A percentile compares a stretch with the other conserved stretches of the same genome.
These are phyloP conservation scores for Coemansia sp. DNA, from an alignment of 371 early-diverging fungal species.

Conservation along the genomic window DNA sequence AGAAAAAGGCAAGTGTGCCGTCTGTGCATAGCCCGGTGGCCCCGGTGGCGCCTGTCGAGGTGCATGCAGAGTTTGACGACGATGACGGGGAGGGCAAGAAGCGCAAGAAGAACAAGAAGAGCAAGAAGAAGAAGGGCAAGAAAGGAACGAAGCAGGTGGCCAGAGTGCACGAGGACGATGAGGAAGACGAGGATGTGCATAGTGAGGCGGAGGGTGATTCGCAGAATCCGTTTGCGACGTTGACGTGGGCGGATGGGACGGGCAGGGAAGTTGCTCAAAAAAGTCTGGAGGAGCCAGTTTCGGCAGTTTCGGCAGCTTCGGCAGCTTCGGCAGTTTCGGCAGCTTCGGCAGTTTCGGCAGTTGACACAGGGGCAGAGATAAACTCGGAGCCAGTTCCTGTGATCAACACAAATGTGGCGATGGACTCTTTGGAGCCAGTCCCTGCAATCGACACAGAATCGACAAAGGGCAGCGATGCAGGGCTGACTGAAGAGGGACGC, in stretches of 20 bases:
- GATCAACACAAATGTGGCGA: too few species aligned
- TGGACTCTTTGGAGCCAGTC: too few species aligned
- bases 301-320: background rate
- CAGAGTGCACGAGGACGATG: slow-evolving; percentile 22
- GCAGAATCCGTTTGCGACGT: slow-evolving; percentile 43
- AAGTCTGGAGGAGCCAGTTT: background rate
- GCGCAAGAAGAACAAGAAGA: slow-evolving; percentile 49
- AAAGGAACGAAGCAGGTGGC: slow-evolving; percentile 6
- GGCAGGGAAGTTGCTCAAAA: background rate
- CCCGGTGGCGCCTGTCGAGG: background rate
- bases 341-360: background rate
- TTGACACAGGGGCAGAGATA: background rate
- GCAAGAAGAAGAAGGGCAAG: slow-evolving; percentile 41
- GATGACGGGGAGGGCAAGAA: slow-evolving; percentile 37
- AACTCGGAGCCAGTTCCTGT: background rate
- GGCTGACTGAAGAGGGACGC: background rate
- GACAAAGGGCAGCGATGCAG: slow-evolving; percentile 6
- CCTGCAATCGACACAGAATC: too few species aligned
- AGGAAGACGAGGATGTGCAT: slow-evolving; percentile 7
- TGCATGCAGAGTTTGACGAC: background rate
- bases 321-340: background rate
- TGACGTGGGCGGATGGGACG: slow-evolving; percentile 17
- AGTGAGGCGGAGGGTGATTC: slow-evolving; percentile 8
- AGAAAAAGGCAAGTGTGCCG: background rate
- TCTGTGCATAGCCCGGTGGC: background rate